These are phyloP conservation scores for Ligustrum vulgare DNA, from an alignment of 257 asterid species.

Conservation along the genomic window DNA sequence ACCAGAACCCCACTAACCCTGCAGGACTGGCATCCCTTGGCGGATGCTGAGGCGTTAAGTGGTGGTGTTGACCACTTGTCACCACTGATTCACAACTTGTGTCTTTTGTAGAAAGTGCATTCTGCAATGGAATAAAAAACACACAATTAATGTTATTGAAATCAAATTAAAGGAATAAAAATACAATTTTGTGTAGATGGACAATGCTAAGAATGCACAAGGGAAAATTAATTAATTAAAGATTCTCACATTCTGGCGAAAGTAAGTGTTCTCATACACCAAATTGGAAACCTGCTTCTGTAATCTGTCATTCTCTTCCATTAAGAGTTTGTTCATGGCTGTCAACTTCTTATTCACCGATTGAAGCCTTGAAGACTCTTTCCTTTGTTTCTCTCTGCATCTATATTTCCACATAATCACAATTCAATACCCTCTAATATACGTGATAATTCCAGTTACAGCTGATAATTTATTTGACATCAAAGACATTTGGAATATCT, in stretches of 20 bases:
- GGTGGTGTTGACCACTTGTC: slow-evolving; percentile 85
- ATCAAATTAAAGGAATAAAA: slow-evolving; percentile 18
- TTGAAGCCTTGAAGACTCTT: slow-evolving; percentile 86
- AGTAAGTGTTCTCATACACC: slow-evolving; percentile 76
- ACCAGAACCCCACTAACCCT: slow-evolving; percentile 61
- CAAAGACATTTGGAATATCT: background rate
- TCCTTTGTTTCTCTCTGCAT: slow-evolving; percentile 90
- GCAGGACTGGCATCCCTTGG: slow-evolving; percentile 99
- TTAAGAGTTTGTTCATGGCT: slow-evolving; percentile 84
- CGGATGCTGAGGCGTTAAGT: slow-evolving; percentile 78
- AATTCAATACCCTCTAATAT: slow-evolving; percentile 17
- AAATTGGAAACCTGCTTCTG: slow-evolving; percentile 88
- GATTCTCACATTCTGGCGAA: slow-evolving; percentile 66
- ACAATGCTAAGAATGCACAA: background rate
- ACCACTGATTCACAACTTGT: slow-evolving; percentile 91
- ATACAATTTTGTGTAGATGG: slow-evolving; percentile 4
- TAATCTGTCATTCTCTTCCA: slow-evolving; percentile 90
- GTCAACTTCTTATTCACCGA: slow-evolving; percentile 77
- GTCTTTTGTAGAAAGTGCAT: slow-evolving; percentile 67
- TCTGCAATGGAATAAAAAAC: slow-evolving; percentile 37
- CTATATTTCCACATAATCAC: slow-evolving; percentile 36
- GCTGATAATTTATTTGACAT: background rate
- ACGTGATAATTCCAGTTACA: slow-evolving; percentile 3
- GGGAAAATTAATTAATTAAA: background rate
- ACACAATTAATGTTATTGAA: slow-evolving; percentile 15